Conservation (phyloP, 805 yeast species). For the Cyberlindnera amylophila region DNA sequence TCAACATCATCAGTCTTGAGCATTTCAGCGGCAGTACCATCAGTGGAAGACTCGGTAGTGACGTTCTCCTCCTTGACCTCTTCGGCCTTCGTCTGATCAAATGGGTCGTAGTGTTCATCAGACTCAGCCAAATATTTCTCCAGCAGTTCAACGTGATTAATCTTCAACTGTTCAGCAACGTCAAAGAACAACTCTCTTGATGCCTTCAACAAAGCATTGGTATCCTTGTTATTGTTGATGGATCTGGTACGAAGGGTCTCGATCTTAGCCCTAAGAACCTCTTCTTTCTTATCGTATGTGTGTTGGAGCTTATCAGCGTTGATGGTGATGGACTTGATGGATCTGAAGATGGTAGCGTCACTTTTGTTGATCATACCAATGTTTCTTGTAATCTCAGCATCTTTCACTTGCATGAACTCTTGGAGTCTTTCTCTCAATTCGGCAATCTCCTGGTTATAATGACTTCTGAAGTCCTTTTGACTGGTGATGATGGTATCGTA, state of each 20-base stretch:
- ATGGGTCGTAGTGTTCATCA: conserved; percentile 10
- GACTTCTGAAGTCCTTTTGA: conserved; percentile 48
- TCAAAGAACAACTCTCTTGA: conserved; percentile 44
- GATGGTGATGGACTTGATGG: conserved; percentile 44
- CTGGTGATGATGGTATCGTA: conserved; percentile 54
- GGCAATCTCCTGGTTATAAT: conserved; percentile 42
- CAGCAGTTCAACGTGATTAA: conserved; percentile 22
- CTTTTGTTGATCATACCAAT: conserved; percentile 36
- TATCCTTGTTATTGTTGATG: conserved; percentile 46
- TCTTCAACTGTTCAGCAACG: conserved; percentile 31
- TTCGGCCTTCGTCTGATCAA: conserved; percentile 6
- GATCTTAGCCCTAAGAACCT: conserved; percentile 39
- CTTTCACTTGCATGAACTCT: conserved; percentile 34
- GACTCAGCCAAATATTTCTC: conserved; percentile 29
- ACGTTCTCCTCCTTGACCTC: not conserved
- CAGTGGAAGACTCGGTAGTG: no score
- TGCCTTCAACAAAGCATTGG: conserved; percentile 41
- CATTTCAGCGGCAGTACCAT: no score
- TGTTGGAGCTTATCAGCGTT: conserved; percentile 47
- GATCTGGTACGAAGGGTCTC: conserved; percentile 41
- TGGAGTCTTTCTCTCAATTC: conserved; percentile 36
- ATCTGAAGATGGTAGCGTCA: conserved; percentile 47
- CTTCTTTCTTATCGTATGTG: conserved; percentile 45
- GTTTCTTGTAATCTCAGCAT: conserved; percentile 34
- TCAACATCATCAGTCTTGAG: no score